phyloP scores from a whole-genome alignment of 192 early-diverging fungal species.

The Coemansia sp. region DNA sequence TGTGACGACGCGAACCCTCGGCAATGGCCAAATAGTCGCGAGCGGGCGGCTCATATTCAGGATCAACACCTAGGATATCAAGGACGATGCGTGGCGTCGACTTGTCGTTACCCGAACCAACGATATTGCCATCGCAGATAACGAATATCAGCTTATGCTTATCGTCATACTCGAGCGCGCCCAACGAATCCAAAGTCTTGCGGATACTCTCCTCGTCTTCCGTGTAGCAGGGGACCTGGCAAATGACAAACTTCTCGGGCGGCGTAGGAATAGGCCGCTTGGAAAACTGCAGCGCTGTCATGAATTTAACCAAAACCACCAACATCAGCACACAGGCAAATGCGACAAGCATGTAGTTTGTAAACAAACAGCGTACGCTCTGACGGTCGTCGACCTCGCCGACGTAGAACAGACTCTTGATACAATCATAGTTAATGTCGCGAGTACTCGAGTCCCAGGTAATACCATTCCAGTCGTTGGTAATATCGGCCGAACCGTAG shows the following conservation, averaged over 20 bases:
- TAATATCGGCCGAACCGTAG: constrained; percentile 57
- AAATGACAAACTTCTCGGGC: constrained; percentile 94
- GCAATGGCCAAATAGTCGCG: constrained; percentile 86
- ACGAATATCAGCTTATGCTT: constrained; percentile 91
- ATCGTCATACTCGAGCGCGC: constrained; percentile 77
- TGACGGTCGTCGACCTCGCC: constrained; percentile 81
- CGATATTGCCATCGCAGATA: constrained; percentile 90
- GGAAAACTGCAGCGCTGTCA: constrained; percentile 77
- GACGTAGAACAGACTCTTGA: constrained; percentile 82
- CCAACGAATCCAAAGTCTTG: constrained; percentile 83
- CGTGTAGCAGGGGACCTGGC: constrained; percentile 95
- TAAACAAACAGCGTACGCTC: constrained; percentile 74
- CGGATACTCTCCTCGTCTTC: constrained; percentile 87
- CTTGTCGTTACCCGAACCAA: constrained; percentile 95
- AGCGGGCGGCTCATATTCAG: constrained; percentile 73
- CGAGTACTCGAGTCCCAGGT: constrained; percentile 22
- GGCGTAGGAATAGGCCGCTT: constrained; percentile 74
- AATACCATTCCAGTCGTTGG: constrained; percentile 48
- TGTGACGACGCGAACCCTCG: constrained; percentile 89
- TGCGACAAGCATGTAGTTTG: constrained; percentile 85
- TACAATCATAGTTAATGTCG: constrained; percentile 65
- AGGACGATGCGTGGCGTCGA: constrained; percentile 96
- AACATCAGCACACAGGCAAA: constrained; percentile 73
- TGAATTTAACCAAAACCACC: constrained; percentile 82
- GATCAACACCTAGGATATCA: constrained; percentile 90